Conservation (phyloP, 1,284 basidiomycete species). For the Hemileia vastatrix region DNA sequence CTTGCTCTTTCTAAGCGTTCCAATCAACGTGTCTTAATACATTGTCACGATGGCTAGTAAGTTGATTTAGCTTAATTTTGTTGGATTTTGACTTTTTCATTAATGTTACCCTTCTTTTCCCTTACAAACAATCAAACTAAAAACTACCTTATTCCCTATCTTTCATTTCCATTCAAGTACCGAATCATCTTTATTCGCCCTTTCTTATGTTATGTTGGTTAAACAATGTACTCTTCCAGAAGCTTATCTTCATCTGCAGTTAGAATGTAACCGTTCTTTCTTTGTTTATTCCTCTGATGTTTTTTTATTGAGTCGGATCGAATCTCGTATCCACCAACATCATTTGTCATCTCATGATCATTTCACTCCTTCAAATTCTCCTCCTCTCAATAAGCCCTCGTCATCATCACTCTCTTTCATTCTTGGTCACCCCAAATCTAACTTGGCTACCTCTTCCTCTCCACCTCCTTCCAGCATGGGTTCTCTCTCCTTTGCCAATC, state of each 20-base stretch:
- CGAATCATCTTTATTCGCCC: conserved; percentile 77
- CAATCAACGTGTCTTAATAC: conserved; percentile 44
- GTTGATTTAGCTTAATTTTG: conserved; percentile 30
- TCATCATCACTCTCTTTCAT: background rate
- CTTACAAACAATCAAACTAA: conserved; percentile 27
- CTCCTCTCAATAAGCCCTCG: no score
- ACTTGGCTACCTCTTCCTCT: conserved; percentile 9
- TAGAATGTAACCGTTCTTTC: conserved; percentile 57
- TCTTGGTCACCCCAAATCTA: no score
- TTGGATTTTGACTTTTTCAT: no score
- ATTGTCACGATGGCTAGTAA: conserved; percentile 48
- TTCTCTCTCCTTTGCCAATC: conserved; percentile 57
- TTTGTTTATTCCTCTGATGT: conserved; percentile 83
- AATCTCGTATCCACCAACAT: conserved; percentile 50
- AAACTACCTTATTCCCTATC: background rate
- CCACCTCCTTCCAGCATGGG: conserved; percentile 27
- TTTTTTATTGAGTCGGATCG: conserved; percentile 63
- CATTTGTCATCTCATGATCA: conserved; percentile 21
- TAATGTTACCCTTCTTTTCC: background rate
- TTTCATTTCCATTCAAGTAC: conserved; percentile 51
- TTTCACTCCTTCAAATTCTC: conserved; percentile 10
- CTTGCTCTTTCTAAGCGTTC: conserved; percentile 41
- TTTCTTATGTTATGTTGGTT: conserved; percentile 77
- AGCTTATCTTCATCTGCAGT: conserved; percentile 67
- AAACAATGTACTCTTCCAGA: conserved; percentile 62